Evolutionary conservation across 225 moss, liverwort and hornwort species (phyloP), one percentile per base, ranked within the genome.

Genomic region (Rhytidiadelphus loreus): DNA sequence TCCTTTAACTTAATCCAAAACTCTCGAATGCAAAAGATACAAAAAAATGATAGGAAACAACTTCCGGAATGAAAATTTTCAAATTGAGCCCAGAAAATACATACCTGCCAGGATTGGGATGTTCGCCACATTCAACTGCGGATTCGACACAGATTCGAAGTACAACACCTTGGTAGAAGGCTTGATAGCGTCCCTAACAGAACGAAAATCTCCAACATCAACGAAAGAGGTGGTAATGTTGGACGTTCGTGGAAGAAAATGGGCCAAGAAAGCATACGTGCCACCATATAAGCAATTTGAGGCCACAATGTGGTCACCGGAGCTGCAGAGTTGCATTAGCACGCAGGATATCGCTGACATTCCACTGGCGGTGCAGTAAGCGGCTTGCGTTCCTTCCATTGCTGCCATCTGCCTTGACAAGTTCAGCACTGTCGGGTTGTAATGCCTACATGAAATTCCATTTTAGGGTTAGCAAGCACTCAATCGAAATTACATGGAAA

Each of bases 71-170:
- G 80, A 53, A 44, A 81, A 63, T 25, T 73, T 86, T 70, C 48
- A 72, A 59, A 62, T 37, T 75, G 32, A 56, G 59, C 22, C 48
- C 61, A 74, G 48, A 73, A 76, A 55, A 8, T 77, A 55, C 58
- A 56, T 87, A 94, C 94, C 93, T 90, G 93, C 89, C 71, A 95
- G 88, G 61, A 83, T 82, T 61, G 95, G 93, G 56, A 95, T 94
- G 86, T 95, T 92, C 59, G 95, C 95, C 71, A 95, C 94, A 59
- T 82, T 91, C 83, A 95, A 80, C 83, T 94, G 92, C 71, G 95
- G 95, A 85, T 95, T 95, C 16, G 95, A 95, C 83, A 95, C 93
- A 22, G 95, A 94, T 79, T 95, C 95, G 64, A 95, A 95, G 77
- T 90, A 95, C 58, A 95, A 71, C 66, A 95, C 95, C 69, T 94